Evolutionary conservation across 768 basidiomycete species (phyloP).

Genomic region (Tulasnella calospora): DNA sequence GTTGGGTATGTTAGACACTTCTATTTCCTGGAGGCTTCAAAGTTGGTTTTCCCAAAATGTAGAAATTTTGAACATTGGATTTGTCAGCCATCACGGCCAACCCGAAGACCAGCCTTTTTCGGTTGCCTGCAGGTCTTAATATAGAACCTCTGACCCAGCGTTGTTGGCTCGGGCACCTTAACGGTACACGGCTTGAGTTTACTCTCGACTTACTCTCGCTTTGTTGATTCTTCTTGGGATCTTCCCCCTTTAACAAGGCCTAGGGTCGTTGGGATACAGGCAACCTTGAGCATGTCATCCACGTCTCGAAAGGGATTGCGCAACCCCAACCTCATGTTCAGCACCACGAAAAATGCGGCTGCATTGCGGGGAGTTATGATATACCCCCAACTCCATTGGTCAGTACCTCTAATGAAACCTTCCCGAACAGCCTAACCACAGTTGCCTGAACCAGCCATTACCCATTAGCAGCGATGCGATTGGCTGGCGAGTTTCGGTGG

Average conservation of each 20-base stretch:
- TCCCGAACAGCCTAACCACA: not conserved
- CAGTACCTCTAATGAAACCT: not conserved
- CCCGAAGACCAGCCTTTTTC: not conserved
- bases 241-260: not conserved
- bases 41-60: not conserved
- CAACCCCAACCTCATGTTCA: not conserved
- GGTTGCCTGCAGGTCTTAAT: not conserved
- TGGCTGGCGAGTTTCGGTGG: not conserved
- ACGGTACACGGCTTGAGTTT: not conserved
- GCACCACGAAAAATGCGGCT: not conserved
- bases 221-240: not conserved
- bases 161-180: not conserved
- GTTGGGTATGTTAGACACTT: not conserved
- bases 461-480: not conserved
- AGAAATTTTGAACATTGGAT: not conserved
- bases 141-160: not conserved
- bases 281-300: not conserved
- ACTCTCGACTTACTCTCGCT: not conserved
- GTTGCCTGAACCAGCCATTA: not conserved
- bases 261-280: too few relatives aligned
- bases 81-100: not conserved
- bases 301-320: not conserved
- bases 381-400: not conserved
- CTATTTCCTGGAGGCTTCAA: not conserved
- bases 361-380: not conserved